These are phyloP conservation scores for Psilocybe cubensis DNA, from an alignment of 768 basidiomycete genomes.

Conservation along the genomic window DNA sequence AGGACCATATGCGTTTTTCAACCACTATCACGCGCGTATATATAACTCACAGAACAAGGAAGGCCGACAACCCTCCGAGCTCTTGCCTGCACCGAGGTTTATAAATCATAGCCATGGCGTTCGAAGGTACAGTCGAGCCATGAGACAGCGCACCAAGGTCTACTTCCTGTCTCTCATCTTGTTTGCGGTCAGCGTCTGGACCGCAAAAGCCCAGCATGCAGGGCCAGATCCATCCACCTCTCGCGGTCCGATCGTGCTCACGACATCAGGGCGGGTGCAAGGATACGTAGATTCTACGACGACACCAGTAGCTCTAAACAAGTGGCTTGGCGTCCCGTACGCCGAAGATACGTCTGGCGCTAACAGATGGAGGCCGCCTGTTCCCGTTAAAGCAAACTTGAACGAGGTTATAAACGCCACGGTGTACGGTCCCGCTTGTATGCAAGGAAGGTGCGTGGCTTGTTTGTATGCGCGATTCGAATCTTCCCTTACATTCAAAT, in stretches of 20 bases:
- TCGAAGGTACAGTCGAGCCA: not conserved
- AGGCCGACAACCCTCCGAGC: conserved; percentile 11
- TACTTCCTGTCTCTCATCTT: conserved; percentile 2
- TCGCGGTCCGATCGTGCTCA: conserved; percentile 10
- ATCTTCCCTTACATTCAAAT: not conserved
- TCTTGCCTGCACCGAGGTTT: conserved; percentile 1
- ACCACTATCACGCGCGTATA: not conserved
- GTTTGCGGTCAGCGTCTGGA: not conserved
- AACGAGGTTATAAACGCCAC: conserved; percentile 28
- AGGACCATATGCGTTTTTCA: conserved; percentile 20
- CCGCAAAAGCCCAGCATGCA: not conserved
- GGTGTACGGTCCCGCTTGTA: conserved; percentile 34
- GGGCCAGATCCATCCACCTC: no score
- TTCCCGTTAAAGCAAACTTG: conserved; percentile 16
- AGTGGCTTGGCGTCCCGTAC: conserved; percentile 34
- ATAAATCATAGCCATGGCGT: not conserved
- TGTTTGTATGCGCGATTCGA: not conserved
- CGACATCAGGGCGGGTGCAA: conserved; percentile 29
- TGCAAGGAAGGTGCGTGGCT: conserved; percentile 31
- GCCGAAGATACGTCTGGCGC: conserved; percentile 31
- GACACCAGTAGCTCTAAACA: conserved; percentile 23
- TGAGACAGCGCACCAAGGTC: conserved; percentile 1
- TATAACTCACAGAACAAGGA: not conserved
- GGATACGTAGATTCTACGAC: conserved; percentile 30
- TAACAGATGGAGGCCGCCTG: conserved; percentile 34